phyloP scores from a whole-genome alignment of 2,329 filamentous ascomycete genomes.

The Periconia sp. region DNA sequence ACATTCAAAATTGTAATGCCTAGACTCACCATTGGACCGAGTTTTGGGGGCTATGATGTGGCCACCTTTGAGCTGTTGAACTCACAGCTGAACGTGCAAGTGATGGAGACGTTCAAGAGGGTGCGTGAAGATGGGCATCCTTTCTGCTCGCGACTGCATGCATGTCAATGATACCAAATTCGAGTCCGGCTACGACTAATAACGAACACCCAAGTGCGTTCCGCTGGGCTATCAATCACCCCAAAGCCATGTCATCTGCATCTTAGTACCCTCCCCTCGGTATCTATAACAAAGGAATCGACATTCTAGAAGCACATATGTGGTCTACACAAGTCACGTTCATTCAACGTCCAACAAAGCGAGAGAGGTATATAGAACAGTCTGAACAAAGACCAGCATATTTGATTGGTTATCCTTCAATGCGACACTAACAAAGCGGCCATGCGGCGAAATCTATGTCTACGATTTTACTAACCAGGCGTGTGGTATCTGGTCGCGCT shows the following conservation, averaged over 20 bases:
- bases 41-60: too few relatives aligned
- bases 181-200: neutral
- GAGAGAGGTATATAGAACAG: neutral
- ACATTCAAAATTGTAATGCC: too few relatives aligned
- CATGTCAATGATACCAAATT: neutral
- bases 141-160: too few relatives aligned
- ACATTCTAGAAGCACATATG: conserved; percentile 4
- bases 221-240: neutral
- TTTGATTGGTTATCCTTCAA: neutral
- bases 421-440: neutral
- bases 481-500: too few relatives aligned
- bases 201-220: neutral
- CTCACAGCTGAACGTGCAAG: too few relatives aligned
- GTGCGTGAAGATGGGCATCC: too few relatives aligned
- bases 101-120: too few relatives aligned
- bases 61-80: too few relatives aligned
- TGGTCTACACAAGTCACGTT: neutral
- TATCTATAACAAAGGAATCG: conserved; percentile 3
- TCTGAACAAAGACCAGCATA: neutral
- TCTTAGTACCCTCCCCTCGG: neutral
- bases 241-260: neutral
- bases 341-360: conserved; percentile 2
- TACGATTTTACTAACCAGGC: too few relatives aligned
- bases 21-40: too few relatives aligned
- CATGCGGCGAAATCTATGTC: neutral